Evolutionary conservation across 2,329 filamentous ascomycete genomes (phyloP).

Genomic region (Ascochyta rabiei): DNA sequence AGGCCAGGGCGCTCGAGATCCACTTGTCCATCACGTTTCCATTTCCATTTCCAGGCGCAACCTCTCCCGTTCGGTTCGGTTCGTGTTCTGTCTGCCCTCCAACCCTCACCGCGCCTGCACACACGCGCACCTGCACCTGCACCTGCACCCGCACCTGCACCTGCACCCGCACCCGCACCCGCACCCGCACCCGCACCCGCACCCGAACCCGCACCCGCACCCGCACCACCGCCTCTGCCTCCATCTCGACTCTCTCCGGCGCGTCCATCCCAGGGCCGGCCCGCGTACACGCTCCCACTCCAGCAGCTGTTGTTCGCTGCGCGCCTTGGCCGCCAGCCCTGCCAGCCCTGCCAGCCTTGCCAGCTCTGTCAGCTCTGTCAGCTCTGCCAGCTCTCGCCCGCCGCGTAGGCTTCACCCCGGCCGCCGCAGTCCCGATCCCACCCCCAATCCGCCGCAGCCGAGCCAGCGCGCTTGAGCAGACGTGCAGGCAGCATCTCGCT

Average conservation of each 20-base stretch:
- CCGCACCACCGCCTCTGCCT: background rate
- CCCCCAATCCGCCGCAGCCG: slow-evolving; percentile 1
- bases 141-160: slow-evolving; percentile 1
- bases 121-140: background rate
- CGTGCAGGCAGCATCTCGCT: background rate
- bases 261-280: slow-evolving; percentile 30
- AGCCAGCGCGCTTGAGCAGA: slow-evolving; percentile 13
- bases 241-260: slow-evolving; percentile 3
- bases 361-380: slow-evolving; percentile 10
- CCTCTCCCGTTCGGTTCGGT: background rate
- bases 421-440: slow-evolving; percentile 17
- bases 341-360: slow-evolving; percentile 12
- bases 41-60: background rate
- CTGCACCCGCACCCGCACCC: background rate
- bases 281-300: slow-evolving; percentile 7
- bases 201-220: background rate
- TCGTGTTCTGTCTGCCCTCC: slow-evolving; percentile 8
- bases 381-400: slow-evolving; percentile 17
- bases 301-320: slow-evolving; percentile 9
- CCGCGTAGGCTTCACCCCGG: slow-evolving; percentile 22
- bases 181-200: slow-evolving; percentile 3
- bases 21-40: background rate
- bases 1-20: background rate
- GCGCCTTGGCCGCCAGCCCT: slow-evolving; percentile 18
- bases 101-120: slow-evolving; percentile 7